Percentiles rank a stretch among this genome's conserved stretches.
These are phyloP conservation scores for Chaetomium tenue DNA, from an alignment of 495 filamentous ascomycete genomes.

Conservation along the genomic window DNA sequence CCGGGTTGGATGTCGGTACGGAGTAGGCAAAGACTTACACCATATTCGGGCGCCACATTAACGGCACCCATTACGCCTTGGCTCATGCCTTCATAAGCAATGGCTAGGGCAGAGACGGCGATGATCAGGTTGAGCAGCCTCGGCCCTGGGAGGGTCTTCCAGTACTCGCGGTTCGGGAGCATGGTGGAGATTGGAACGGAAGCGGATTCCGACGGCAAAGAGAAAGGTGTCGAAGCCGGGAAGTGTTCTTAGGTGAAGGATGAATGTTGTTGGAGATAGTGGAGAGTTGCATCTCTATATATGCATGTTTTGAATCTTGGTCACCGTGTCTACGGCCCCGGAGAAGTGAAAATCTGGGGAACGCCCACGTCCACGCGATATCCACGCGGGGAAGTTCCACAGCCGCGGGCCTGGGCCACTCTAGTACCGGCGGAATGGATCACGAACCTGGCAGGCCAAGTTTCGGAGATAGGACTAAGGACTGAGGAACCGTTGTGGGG, in stretches of 20 bases:
- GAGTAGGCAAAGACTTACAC: neutral
- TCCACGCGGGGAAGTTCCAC: neutral
- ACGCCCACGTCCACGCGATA: neutral
- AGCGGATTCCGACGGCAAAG: neutral
- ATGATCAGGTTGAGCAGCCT: constrained; percentile 3
- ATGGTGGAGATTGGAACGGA: neutral
- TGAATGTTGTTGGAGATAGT: too few species aligned
- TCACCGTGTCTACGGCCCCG: neutral
- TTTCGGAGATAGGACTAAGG: neutral
- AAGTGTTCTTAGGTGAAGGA: neutral
- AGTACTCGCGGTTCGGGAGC: constrained; percentile 4
- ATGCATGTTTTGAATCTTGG: neutral
- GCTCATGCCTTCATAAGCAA: neutral
- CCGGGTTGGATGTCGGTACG: neutral
- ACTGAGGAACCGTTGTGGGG: neutral
- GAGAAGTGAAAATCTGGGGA: neutral
- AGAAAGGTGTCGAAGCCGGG: neutral
- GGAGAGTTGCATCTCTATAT: neutral
- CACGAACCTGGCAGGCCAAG: neutral
- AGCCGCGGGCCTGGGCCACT: neutral
- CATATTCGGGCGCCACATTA: constrained; percentile 5
- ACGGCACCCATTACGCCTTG: constrained; percentile 5
- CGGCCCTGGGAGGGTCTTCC: neutral
- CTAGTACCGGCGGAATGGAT: neutral
- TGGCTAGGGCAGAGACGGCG: neutral